Base-by-base conservation (phyloP, 2,329 filamentous ascomycete genomes). In the Drechslerella coelobrocha region DNA sequence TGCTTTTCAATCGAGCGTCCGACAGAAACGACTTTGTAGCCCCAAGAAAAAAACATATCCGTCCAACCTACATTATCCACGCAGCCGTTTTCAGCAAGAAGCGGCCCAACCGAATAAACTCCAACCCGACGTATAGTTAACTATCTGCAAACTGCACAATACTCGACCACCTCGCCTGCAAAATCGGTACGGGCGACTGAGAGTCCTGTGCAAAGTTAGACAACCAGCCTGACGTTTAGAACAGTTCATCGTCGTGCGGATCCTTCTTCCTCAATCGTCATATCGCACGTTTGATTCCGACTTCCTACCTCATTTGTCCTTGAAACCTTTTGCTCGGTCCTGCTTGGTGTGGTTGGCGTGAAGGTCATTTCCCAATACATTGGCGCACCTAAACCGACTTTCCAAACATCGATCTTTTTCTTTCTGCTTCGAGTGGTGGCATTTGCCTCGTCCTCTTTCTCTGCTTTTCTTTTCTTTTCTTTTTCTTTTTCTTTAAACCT, bases 351-450 rank as follows among this genome's bases (percentile, higher is more conserved):
- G 34, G 34, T 52, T 53, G 62, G 48, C 43, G 41, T 55, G 56
- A 68, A 68, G 43, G 56, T 61, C 59, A 60, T 59, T 61, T 68
- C 56, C 56, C 50, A 68, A 61, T 61, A 68, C 60, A 68, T 60
- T 59, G 61, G 54, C 63, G 51, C 51, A 68, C 51, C 43, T 51
- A 56, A 68, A 60, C 34, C 62, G 50, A 61, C 41, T 54, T 17
- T 48, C 39, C 14, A 24, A 19, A 43, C 27, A 37, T 54, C 31
- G 31, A 51, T 55, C n/a, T 53, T 31, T 41, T 51, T n/a, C 43
- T 8, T 43, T 43, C 21, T 12, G 4, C 26, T 54, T 27, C 17
- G 17, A 39, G 34, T n/a, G 12, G 12, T 39, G 17, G 34, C 12
- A 10, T 39, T 39, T 39, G 4, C 12, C 34, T n/a, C 17, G 34